Base-by-base conservation (phyloP, 208 protist genomes). In the Vickermania spadyakhi region DNA sequence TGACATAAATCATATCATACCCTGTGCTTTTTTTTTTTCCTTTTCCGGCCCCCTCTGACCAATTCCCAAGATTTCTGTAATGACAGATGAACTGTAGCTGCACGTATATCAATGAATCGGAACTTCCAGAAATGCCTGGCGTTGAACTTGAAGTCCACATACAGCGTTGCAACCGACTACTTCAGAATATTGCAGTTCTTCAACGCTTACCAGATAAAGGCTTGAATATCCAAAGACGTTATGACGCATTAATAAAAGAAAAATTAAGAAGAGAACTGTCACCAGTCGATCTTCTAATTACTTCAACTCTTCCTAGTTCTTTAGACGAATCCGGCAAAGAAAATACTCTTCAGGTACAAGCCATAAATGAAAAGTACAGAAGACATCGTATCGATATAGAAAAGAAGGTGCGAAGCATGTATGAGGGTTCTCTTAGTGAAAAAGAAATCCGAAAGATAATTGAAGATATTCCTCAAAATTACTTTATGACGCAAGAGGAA, bases 361-460 rank as follows among this genome's bases (percentile, higher is more conserved):
- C 64, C 3, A 69, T 83, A 60, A 57, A 51, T 1, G 78, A 86
- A 14, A 82, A 86, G 58, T 71, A 93, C 66, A 66, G 62, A 28
- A 53, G 86, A 51, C 42, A 59, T n/a, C 72, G 73, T 23, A 72
- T 90, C 1, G 65, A 71, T 14, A 82, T 93, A 11, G 86, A 89
- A 65, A 70, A 41, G 55, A 85, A 73, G 54, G 80, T 89, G 50
- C 82, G 82, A 3, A 58, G 69, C 28, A 88, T 79, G 67, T 93
- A 89, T 66, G 80, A 73, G 5, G 79, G 82, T 7, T 71, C 71
- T 7, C 64, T 90, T 23, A 86, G 73, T 60, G 86, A 93, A 66
- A 25, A 56, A n/a, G 82, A 93, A 60, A 83, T 93, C 28, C 73
- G 81, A 58, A 78, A 79, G 25, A 93, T 89, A 25, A n/a, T 93